Percentiles rank a stretch among this genome's conserved stretches.
These are phyloP conservation scores for Leccinum disarticulatum DNA, from an alignment of 768 basidiomycete species.

Conservation along the genomic window DNA sequence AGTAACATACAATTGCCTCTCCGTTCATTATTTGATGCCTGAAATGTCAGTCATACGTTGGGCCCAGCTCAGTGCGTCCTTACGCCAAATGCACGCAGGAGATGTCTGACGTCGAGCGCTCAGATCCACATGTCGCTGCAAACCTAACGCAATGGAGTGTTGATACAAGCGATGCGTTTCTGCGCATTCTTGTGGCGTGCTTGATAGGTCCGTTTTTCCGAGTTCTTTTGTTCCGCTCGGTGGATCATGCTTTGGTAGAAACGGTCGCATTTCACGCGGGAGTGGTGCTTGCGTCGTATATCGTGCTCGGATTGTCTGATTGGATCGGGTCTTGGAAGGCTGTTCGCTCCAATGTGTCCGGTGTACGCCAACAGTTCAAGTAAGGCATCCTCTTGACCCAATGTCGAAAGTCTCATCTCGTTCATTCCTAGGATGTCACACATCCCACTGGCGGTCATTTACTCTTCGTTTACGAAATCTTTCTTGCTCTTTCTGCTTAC, in stretches of 20 bases:
- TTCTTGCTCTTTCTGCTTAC: constrained; percentile 81
- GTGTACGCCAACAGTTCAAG: constrained; percentile 65
- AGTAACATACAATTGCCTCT: constrained; percentile 26
- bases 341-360: constrained; percentile 36
- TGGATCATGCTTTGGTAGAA: constrained; percentile 43
- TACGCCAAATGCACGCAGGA: neutral
- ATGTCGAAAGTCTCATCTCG: neutral
- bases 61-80: constrained; percentile 61
- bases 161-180: constrained; percentile 49
- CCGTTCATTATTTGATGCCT: constrained; percentile 3
- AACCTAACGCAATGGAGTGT: constrained; percentile 51
- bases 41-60: constrained; percentile 66
- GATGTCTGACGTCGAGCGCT: neutral
- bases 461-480: constrained; percentile 81
- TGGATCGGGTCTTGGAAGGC: constrained; percentile 31
- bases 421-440: constrained; percentile 55
- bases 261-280: constrained; percentile 73
- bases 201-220: constrained; percentile 47
- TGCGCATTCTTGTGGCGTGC: constrained; percentile 65
- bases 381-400: constrained; percentile 18
- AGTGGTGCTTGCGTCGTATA: constrained; percentile 55
- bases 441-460: constrained; percentile 76
- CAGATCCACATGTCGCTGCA: constrained; percentile 42
- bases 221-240: neutral
- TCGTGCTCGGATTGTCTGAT: constrained; percentile 47